Evolutionary conservation across 192 early-diverging fungal species (phyloP), one percentile per base, ranked within the genome.

Genomic region (Linnemannia schmuckeri): DNA sequence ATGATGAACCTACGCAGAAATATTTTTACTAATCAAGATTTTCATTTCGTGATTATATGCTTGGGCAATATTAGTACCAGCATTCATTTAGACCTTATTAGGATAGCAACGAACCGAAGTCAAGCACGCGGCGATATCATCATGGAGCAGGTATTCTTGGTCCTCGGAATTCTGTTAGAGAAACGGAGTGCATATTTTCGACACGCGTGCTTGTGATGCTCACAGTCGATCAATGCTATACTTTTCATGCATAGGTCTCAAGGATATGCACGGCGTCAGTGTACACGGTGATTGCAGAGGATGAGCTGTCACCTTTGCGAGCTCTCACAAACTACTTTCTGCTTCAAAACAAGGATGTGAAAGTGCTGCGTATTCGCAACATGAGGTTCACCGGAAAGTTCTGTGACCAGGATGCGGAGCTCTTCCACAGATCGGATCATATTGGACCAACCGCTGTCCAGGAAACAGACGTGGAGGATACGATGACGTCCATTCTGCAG

Each of bases 271-370:
- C 85, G 42, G 79, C 85, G 0, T 87, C 85, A 7, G 61, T 87
- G 9, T 87, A 81, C 44, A 81, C 70, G 4, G 68, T 87, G 9
- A 52, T 69, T 24, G 13, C 80, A 35, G 35, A 52, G 76, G 72
- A 81, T 41, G 85, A 87, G 46, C 33, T 5, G 6, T 78, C 85
- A 30, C 41, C 70, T 30, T 38, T 66, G 57, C 30, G 22, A 15
- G 85, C 79, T 1, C 80, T 87, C 38, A 81, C 70, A 27, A 87
- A 81, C 35, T 77, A 75, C 33, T 87, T 78, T 49, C 68, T 87
- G 7, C 52, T 66, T 18, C 85, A 70, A 3, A 78, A 87, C 72
- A 81, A 63, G 66, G 76, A 78, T 42, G 47, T 87, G 5, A 79
- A 81, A 38, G n/a, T 81, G 22, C 47, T 81, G 7, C 79, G 85